Evolutionary conservation across 1,284 basidiomycete species (phyloP), one percentile per base, ranked within the genome.

Genomic region (Stygiomarasmius scandens): DNA sequence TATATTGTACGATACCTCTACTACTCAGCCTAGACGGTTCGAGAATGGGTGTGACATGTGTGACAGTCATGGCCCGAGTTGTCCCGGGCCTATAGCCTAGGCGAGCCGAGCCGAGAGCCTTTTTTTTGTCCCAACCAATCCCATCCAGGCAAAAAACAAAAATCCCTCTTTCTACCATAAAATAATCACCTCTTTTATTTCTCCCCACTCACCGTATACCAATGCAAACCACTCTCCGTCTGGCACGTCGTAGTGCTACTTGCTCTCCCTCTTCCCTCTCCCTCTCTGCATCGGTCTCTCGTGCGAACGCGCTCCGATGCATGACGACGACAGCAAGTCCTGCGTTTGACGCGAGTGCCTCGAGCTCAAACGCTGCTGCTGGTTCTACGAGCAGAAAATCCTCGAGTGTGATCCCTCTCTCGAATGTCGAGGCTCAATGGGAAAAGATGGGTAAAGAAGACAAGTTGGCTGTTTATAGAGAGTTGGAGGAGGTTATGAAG

Each of bases 401-500:
- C 59, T 62, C 75, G 55, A 41, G n/a, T 16, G 80, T 87, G 63
- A 83, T 93, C 70, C 84, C 90, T 61, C 80, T 94, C 61, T 87
- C 85, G 63, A 96, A 96, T 80, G 91, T 99, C 66, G 95, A 98
- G 81, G 95, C 94, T 1, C 89, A 90, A 71, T 99, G 96, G 96
- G 87, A 87, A 66, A 81, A 80, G 54, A 77, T 98, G 66, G 83
- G 80, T 60, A 74, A 81, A 54, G 84, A 91, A 66, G 95, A 98
- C 75, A 92, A 95, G 79, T 79, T 87, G 63, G 78, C 85, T 61
- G 89, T 98, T 52, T 93, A 95, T 74, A 86, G 89, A 72, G 90
- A 95, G 76, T 86, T 98, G 59, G 94, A 96, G 78, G 87, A 89
- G 73, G 66, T 96, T 59, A 95, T 97, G 83, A 93, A 95, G 85